Evolutionary conservation across 352 stramenopile genomes (phyloP).

Genomic region (Globisporangium perplexum): DNA sequence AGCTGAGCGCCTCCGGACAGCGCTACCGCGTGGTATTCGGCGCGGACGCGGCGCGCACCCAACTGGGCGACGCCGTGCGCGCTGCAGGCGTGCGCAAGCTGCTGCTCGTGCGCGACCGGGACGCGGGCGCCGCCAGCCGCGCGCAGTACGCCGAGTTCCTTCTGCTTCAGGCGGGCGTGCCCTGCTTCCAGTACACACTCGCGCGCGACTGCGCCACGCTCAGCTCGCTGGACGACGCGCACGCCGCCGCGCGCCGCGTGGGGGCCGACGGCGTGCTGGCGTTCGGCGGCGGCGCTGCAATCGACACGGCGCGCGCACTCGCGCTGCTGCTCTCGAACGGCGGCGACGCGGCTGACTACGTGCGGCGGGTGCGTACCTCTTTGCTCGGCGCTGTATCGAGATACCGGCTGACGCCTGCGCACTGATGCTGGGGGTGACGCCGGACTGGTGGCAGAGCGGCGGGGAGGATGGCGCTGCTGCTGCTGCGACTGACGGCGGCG

Average conservation of each 20-base stretch:
- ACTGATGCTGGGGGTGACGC: too few relatives aligned
- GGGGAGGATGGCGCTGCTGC: background rate
- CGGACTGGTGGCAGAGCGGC: background rate
- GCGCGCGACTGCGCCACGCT: slow-evolving; percentile 60
- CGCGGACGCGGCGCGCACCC: slow-evolving; percentile 31
- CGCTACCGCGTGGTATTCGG: slow-evolving; percentile 41
- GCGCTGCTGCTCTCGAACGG: slow-evolving; percentile 47
- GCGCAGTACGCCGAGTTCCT: slow-evolving; percentile 71
- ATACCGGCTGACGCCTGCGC: too few relatives aligned
- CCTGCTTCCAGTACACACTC: slow-evolving; percentile 73
- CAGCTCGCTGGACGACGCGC: slow-evolving; percentile 42
- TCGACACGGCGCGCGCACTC: slow-evolving; percentile 57
- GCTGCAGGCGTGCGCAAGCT: slow-evolving; percentile 51
- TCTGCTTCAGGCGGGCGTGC: slow-evolving; percentile 57
- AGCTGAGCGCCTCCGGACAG: slow-evolving; percentile 39
- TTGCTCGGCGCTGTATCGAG: too few relatives aligned
- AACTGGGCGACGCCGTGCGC: slow-evolving; percentile 32
- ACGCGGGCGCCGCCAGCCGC: slow-evolving; percentile 40
- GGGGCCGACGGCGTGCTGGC: slow-evolving; percentile 62
- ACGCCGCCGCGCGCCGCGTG: slow-evolving; percentile 47
- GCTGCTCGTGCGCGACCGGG: slow-evolving; percentile 63
- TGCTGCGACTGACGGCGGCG: background rate
- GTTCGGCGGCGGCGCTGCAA: slow-evolving; percentile 59
- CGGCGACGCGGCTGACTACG: slow-evolving; percentile 27
- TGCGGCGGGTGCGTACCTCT: slow-evolving; percentile 3